Base-by-base conservation (phyloP, 2,329 filamentous ascomycete genomes). In the Myriangium duriaei region DNA sequence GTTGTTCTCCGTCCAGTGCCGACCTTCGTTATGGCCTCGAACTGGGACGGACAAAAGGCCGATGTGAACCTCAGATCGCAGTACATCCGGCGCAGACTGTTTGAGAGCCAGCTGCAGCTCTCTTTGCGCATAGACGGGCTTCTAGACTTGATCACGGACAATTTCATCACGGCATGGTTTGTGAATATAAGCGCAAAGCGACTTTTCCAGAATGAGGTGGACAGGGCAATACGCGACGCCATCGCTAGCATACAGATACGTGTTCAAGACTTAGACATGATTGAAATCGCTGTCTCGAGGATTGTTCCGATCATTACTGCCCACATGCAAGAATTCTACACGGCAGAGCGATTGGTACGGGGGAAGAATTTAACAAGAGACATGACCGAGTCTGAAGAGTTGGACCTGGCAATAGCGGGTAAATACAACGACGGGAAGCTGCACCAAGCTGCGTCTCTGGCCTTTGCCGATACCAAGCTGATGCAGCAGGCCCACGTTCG, bases 311-410 rank as follows among this genome's bases (percentile, higher is more conserved):
- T 96, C 42, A 58, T 98, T 47, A 96, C 88, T 18, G 70, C 75
- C 7, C 91, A 98, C 59, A 75, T 98, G 50, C 82, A 75, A 47
- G 84, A 94, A 48, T 94, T 94, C 50, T 84, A 87, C 57, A 78
- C 91, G 47, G 91, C 91, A 1, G 91, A 98, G 63, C 74, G 81
- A 41, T 72, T 76, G 6, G 83, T 98, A 9, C 74, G 88, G 38
- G 92, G 92, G 10, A 81, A 78, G 55, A 84, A 93, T 58, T 66
- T 96, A 40, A 91, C 86, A 49, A 76, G 84, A 37, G 86, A 80
- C 47, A 78, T 98, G 39, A 96, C 92, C 2, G 91, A 98, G 61
- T 93, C 87, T 1, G 88, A 95, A 54, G 91, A 98, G 68, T 67
- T 98, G 50, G 87, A 96, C 58, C 68, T 93, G 47, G 91, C 91